Evolutionary conservation across 495 filamentous ascomycete species (phyloP), one percentile per base, ranked within the genome.

Genomic region (Hypomontagnella submonticulosa): DNA sequence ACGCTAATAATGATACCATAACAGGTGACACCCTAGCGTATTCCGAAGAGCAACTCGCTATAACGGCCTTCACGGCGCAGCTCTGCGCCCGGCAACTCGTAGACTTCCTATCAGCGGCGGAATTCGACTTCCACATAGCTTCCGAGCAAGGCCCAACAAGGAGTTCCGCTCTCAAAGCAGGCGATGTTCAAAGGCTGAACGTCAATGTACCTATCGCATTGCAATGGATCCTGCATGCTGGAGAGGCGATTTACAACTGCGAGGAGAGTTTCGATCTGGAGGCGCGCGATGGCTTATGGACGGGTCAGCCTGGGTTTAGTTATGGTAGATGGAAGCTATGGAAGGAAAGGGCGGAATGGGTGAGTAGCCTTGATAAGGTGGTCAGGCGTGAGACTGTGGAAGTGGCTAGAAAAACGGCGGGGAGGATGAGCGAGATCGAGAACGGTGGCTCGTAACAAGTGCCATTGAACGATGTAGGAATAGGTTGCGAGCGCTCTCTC

Each of bases 271-370:
- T 55, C 19, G 36, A 34, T 18, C 59, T 54, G 2, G 13, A 47
- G 15, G 18, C 33, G 2, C 40, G 50, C 16, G 51, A 55, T 11
- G 51, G 59, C 16, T 36, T 50, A 49, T 56, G 59, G 59, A 55
- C 42, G 15, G 59, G 59, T 11, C 27, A 42, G 11, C 50, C 50
- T 7, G 59, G 59, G 3, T 63, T 63, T n/a, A 18, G 40, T 47
- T 71, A 1, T 40, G 59, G 52, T 43, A 57, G 57, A 47, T 76
- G 78, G 78, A 57, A 58, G 23, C 57, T 73, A 4, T 67, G 72
- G 64, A 62, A 61, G 34, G 69, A 72, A 23, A 63, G 50, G 36
- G 59, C 59, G 12, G 59, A 63, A 56, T 63, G 59, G 59, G 59
- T 63, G 11, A 40, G 32, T 13, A 67, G 67, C 34, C 57, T 75